These are phyloP conservation scores for Prunus mume DNA, from an alignment of 306 rosid species.

Conservation along the genomic window DNA sequence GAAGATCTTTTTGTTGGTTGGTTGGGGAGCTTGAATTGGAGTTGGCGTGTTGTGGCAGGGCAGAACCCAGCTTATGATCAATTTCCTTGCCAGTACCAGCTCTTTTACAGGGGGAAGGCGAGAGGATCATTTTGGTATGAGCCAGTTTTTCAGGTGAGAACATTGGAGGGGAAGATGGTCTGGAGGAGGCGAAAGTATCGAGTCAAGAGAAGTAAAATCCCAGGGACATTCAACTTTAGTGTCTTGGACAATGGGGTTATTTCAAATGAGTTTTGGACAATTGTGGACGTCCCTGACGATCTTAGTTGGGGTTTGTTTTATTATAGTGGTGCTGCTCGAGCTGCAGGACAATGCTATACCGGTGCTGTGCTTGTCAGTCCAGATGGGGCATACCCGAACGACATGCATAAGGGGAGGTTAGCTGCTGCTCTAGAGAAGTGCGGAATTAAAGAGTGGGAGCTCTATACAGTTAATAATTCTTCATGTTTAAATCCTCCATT, in stretches of 20 bases:
- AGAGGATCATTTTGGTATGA: constrained; percentile 90
- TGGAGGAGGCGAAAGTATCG: constrained; percentile 85
- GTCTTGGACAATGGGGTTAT: constrained; percentile 85
- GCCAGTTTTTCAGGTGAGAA: constrained; percentile 77
- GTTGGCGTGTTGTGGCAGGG: constrained; percentile 90
- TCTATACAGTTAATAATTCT: constrained; percentile 55
- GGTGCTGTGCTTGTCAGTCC: constrained; percentile 88
- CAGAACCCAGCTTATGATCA: constrained; percentile 89
- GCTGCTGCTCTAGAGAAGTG: constrained; percentile 58
- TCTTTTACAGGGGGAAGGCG: constrained; percentile 82
- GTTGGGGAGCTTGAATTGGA: constrained; percentile 76
- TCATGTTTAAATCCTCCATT: constrained; percentile 65
- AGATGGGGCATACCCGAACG: constrained; percentile 64
- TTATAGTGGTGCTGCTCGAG: constrained; percentile 80
- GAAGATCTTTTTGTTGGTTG: constrained; percentile 87
- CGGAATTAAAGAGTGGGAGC: constrained; percentile 79
- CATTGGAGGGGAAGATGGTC: constrained; percentile 69
- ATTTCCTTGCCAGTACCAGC: constrained; percentile 84
- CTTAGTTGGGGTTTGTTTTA: constrained; percentile 85
- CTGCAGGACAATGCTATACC: constrained; percentile 79
- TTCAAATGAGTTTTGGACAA: constrained; percentile 87
- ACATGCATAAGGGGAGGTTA: constrained; percentile 32
- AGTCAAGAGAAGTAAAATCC: constrained; percentile 63
- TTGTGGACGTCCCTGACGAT: constrained; percentile 70
- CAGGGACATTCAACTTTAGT: constrained; percentile 72